Conservation (phyloP, 1,284 basidiomycete species). For the Ganoderma sinense region DNA sequence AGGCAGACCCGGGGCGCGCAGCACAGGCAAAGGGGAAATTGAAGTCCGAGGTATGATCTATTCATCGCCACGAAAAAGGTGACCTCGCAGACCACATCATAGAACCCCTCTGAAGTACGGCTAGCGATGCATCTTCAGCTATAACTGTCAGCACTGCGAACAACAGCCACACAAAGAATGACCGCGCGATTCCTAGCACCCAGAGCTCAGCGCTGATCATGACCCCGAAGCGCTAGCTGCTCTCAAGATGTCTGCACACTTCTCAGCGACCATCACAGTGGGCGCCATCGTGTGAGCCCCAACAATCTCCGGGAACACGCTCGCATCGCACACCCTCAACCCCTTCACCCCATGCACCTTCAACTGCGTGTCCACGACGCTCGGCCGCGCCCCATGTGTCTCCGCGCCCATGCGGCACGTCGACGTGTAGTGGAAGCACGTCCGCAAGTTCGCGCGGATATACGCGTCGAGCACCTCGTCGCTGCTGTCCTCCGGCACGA, state of each 20-base stretch:
- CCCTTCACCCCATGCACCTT: constrained; percentile 54
- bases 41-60: constrained; percentile 37
- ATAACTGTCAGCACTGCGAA: no score
- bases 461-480: constrained; percentile 40
- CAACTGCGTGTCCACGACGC: constrained; percentile 58
- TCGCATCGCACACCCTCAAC: constrained; percentile 50
- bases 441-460: constrained; percentile 36
- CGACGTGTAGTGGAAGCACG: constrained; percentile 47
- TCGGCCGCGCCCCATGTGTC: constrained; percentile 29
- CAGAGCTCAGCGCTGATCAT: no score
- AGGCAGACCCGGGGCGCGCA: constrained; percentile 30
- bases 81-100: no score
- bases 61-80: no score
- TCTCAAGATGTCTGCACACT: neutral
- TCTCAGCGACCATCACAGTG: no score
- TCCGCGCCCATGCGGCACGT: constrained; percentile 39
- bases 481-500: constrained; percentile 34
- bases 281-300: constrained; percentile 37
- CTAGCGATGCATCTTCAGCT: no score
- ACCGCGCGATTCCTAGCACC: no score
- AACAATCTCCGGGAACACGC: constrained; percentile 47
- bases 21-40: constrained; percentile 37
- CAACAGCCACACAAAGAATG: no score
- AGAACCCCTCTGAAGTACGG: no score
- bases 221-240: neutral